These are phyloP conservation scores for Stagonosporopsis rhizophila DNA, from an alignment of 2,329 filamentous ascomycete species.

Conservation along the genomic window DNA sequence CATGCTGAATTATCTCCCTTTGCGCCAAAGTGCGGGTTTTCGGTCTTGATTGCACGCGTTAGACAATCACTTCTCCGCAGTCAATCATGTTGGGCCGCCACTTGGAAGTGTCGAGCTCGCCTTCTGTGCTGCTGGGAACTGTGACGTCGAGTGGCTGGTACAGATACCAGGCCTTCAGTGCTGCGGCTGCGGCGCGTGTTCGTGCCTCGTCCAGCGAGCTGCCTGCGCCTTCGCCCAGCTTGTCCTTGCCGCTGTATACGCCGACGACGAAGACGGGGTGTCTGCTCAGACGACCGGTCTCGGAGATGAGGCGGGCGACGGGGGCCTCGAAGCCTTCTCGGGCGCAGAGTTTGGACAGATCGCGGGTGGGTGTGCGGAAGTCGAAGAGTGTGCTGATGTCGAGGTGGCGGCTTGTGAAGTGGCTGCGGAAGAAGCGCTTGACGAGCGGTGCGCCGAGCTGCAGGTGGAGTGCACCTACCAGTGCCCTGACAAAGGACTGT, in stretches of 20 bases:
- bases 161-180: constrained; percentile 93
- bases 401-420: constrained; percentile 81
- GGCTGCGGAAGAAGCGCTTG: constrained; percentile 81
- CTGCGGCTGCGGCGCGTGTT: constrained; percentile 79
- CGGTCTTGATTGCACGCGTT: constrained; percentile 20
- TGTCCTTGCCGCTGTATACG: constrained; percentile 89
- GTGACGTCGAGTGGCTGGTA: constrained; percentile 75
- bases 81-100: constrained; percentile 66
- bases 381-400: constrained; percentile 80
- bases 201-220: constrained; percentile 79
- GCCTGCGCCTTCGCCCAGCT: constrained; percentile 89
- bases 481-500: constrained; percentile 79
- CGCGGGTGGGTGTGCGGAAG: constrained; percentile 83
- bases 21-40: constrained; percentile 25
- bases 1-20: background rate
- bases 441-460: constrained; percentile 81
- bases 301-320: constrained; percentile 83
- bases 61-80: constrained; percentile 62
- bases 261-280: constrained; percentile 93
- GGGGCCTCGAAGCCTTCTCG: constrained; percentile 89
- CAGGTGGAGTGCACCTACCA: constrained; percentile 84
- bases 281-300: constrained; percentile 85
- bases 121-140: constrained; percentile 59
- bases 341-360: constrained; percentile 82
- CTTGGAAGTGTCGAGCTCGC: constrained; percentile 43